Conservation (phyloP, 2,329 filamentous ascomycete genomes). For the Aspergillus fructus region DNA sequence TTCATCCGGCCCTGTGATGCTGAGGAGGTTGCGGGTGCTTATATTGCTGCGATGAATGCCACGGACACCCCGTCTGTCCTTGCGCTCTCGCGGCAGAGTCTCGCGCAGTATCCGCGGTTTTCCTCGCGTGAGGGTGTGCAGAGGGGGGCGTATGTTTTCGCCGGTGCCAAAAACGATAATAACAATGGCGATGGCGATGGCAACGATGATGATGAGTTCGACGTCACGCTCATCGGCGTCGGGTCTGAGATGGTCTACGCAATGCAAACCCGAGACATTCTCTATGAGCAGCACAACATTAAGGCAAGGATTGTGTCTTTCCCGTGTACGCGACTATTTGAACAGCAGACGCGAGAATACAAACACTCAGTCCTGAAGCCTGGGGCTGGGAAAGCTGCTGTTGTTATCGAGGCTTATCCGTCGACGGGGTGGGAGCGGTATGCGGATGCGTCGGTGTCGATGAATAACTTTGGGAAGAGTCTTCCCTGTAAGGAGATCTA, state of each 20-base stretch:
- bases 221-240: slow-evolving; percentile 49
- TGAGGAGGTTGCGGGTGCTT: slow-evolving; percentile 13
- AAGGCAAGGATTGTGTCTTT: slow-evolving; percentile 47
- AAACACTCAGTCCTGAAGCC: slow-evolving; percentile 39
- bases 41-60: slow-evolving; percentile 8
- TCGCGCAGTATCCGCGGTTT: slow-evolving; percentile 27
- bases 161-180: too few relatives aligned
- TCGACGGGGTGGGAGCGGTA: slow-evolving; percentile 52
- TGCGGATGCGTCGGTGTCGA: slow-evolving; percentile 47
- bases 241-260: slow-evolving; percentile 50
- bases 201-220: slow-evolving; percentile 29
- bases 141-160: slow-evolving; percentile 43
- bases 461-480: slow-evolving; percentile 46
- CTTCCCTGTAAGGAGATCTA: slow-evolving; percentile 24
- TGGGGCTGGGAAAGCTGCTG: slow-evolving; percentile 34
- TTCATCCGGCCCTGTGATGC: slow-evolving; percentile 12
- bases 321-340: slow-evolving; percentile 50
- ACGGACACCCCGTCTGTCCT: slow-evolving; percentile 13
- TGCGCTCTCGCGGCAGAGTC: too few relatives aligned
- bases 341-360: slow-evolving; percentile 45
- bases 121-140: slow-evolving; percentile 37
- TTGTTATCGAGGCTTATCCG: slow-evolving; percentile 51
- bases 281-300: slow-evolving; percentile 24
- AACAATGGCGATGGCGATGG: too few relatives aligned
- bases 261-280: slow-evolving; percentile 40